Evolutionary conservation across 2,329 filamentous ascomycete species (phyloP).

Genomic region (Colletotrichum cuscutae): DNA sequence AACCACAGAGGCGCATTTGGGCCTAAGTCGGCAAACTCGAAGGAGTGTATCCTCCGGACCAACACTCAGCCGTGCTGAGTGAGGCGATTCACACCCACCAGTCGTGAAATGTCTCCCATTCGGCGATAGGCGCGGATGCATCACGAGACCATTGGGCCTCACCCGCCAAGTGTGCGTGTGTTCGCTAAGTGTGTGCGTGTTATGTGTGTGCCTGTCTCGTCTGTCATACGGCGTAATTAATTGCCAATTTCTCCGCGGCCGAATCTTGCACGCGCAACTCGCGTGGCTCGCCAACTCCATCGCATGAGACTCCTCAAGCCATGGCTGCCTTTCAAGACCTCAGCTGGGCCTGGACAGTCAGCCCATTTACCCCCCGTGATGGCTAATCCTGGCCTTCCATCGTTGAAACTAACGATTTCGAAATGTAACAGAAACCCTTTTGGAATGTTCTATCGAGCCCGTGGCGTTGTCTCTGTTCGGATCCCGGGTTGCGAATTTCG

Average conservation of each 20-base stretch:
- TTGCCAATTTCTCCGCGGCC: background rate
- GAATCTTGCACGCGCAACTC: background rate
- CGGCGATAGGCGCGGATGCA: background rate
- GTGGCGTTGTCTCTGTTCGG: background rate
- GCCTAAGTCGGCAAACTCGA: background rate
- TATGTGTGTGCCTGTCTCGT: background rate
- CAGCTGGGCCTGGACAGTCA: background rate
- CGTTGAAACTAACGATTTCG: constrained; percentile 13
- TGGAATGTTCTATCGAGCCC: constrained; percentile 14
- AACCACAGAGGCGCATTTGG: background rate
- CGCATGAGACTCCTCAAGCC: background rate
- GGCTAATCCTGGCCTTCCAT: background rate
- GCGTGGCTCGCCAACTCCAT: background rate
- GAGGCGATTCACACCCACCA: background rate
- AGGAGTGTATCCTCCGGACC: constrained; percentile 6
- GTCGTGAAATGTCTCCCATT: background rate
- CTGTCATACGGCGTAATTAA: constrained; percentile 2
- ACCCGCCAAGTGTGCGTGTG: background rate
- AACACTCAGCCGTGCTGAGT: background rate
- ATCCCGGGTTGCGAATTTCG: background rate
- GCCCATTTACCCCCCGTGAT: background rate
- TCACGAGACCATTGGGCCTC: background rate
- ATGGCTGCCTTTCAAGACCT: background rate
- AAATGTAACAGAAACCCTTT: constrained; percentile 1
- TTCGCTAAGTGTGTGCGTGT: no score